Conservation (phyloP, 768 basidiomycete genomes). For the Trametes villosa region DNA sequence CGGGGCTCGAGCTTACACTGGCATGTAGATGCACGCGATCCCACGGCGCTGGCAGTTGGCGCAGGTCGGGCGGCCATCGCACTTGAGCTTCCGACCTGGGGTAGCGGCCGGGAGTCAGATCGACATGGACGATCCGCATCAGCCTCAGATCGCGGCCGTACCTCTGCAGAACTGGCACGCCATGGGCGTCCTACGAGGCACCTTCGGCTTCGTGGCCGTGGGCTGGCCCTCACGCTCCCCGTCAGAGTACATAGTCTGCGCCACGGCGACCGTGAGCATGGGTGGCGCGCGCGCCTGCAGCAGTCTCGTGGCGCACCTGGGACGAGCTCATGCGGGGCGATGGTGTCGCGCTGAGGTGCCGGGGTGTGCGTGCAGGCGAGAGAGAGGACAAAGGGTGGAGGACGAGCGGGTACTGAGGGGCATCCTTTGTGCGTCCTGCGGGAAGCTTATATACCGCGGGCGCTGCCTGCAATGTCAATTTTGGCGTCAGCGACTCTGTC, state of each 20-base stretch:
- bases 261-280: neutral
- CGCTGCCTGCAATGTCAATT: conserved; percentile 3
- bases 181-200: conserved; percentile 60
- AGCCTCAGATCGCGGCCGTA: conserved; percentile 25
- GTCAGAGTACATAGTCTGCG: conserved; percentile 12
- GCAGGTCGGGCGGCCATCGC: conserved; percentile 71
- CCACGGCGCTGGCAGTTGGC: conserved; percentile 66
- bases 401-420: conserved; percentile 8
- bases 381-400: conserved; percentile 1
- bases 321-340: conserved; percentile 20
- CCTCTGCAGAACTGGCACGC: conserved; percentile 78
- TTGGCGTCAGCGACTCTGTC: conserved; percentile 17
- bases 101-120: conserved; percentile 2
- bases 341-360: neutral
- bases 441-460: conserved; percentile 16
- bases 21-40: conserved; percentile 60
- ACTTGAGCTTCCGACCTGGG: conserved; percentile 72
- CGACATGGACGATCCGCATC: conserved; percentile 1
- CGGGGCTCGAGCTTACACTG: conserved; percentile 56
- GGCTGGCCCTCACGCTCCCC: conserved; percentile 20
- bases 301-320: conserved; percentile 8
- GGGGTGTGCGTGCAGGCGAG: neutral
- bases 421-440: neutral
- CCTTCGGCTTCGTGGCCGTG: conserved; percentile 15
- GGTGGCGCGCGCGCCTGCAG: neutral